Evolutionary conservation across 169 alveolate species (phyloP), one percentile per base, ranked within the genome.

Genomic region (Plasmodium relictum): DNA sequence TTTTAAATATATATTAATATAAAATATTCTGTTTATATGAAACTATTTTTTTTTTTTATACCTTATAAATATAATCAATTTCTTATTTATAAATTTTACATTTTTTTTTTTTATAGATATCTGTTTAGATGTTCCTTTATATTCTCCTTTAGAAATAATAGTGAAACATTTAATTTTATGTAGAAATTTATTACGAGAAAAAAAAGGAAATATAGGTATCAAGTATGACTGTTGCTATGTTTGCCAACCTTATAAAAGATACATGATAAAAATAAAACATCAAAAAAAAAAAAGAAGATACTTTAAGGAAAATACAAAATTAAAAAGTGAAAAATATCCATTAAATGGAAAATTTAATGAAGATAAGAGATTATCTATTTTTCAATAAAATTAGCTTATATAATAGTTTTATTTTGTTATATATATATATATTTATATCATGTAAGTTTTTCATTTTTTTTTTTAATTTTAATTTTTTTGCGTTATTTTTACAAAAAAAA

Each of bases 141-240:
- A 83, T 62, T 83, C 91, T 71, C 91, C 91, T n/a, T 39, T 83
- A 83, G 91, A 83, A 83, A 68, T 83, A 45, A 83, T 83, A 70
- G 65, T 83, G 14, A 83, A 83, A 63, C 91, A 83, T 4, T 62
- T 83, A 31, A 83, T 83, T 50, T 71, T 83, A 62, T 83, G 85
- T 42, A 52, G 91, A 58, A 83, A 83, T 37, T 56, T 83, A 61
- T 48, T 83, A 37, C 70, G 91, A 39, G 91, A 83, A 42, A 83
- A 83, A 37, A 83, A 66, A 45, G 91, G 91, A 14, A 83, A 83
- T 61, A 39, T 83, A n/a, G 91, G 91, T 39, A 68, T 83, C 9
- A 83, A 68, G 48, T 83, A 83, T 56, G 91, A 83, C 41, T 68
- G 91, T 45, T 54, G 91, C n/a, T 83, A 83, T 39, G 91, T 83